Conservation (phyloP, 192 early-diverging fungal genomes). For the Coemansia sp. region DNA sequence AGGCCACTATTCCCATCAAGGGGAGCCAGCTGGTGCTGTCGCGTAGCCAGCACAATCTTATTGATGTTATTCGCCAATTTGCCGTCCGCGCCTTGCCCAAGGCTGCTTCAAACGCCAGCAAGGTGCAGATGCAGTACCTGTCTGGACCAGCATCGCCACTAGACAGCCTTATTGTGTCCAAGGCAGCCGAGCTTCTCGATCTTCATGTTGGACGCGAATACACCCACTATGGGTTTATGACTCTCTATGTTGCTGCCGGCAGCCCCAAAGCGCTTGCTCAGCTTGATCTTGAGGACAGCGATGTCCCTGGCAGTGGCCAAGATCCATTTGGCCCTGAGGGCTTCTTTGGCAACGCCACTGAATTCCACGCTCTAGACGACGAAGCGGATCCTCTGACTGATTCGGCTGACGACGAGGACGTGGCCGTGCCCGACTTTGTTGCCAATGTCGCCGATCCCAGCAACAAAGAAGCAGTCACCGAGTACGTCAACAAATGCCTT, state of each 20-base stretch:
- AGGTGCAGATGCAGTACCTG: constrained; percentile 46
- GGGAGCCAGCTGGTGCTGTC: constrained; percentile 37
- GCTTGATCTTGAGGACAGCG: constrained; percentile 48
- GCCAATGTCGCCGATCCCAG: constrained; percentile 29
- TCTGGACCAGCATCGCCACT: constrained; percentile 34
- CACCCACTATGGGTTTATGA: constrained; percentile 37
- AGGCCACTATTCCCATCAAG: constrained; percentile 38
- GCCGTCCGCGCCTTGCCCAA: constrained; percentile 45
- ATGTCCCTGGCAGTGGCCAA: constrained; percentile 15
- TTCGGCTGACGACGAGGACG: constrained; percentile 8
- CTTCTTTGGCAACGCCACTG: constrained; percentile 4
- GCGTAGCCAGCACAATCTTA: constrained; percentile 33
- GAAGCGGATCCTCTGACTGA: constrained; percentile 39
- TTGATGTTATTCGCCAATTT: constrained; percentile 42
- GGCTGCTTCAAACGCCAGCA: constrained; percentile 20
- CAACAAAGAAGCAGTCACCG: constrained; percentile 20
- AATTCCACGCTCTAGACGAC: constrained; percentile 25
- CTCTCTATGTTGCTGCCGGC: constrained; percentile 44
- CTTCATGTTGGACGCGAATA: constrained; percentile 50
- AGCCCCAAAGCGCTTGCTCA: constrained; percentile 38
- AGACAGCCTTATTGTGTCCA: constrained; percentile 39
- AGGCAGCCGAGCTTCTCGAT: constrained; percentile 34
- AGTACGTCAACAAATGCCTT: constrained; percentile 40
- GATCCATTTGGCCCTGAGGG: not conserved
- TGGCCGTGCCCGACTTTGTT: constrained; percentile 56